A percentile compares a stretch with the other conserved stretches of the same genome.
Evolutionary conservation across 2,329 filamentous ascomycete species (phyloP).

Genomic region (Scortechinia acanthostroma): DNA sequence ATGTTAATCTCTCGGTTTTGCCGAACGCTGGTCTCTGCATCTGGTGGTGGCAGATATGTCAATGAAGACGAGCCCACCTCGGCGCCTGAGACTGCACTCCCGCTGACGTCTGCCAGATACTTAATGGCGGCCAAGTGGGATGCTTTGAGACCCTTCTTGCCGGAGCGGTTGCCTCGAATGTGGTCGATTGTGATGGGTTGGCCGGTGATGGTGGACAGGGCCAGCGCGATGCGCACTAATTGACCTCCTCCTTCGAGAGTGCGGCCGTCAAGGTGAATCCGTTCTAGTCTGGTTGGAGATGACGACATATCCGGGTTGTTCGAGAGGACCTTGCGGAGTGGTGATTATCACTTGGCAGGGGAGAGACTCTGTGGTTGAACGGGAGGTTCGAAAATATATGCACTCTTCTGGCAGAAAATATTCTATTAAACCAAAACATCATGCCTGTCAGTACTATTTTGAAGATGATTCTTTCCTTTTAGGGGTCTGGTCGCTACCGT

Average conservation of each 20-base stretch:
- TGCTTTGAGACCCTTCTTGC: slow-evolving; percentile 44
- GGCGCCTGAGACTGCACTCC: slow-evolving; percentile 9
- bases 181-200: slow-evolving; percentile 34
- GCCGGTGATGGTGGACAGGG: background rate
- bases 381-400: no score
- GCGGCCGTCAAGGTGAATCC: slow-evolving; percentile 38
- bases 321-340: no score
- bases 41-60: background rate
- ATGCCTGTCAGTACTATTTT: no score
- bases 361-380: no score
- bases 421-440: no score
- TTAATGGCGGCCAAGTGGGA: slow-evolving; percentile 47
- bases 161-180: slow-evolving; percentile 40
- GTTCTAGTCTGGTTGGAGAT: background rate
- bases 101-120: slow-evolving; percentile 33
- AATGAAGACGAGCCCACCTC: background rate
- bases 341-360: no score
- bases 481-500: no score
- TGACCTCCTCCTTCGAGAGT: slow-evolving; percentile 57
- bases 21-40: background rate
- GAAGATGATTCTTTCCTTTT: no score
- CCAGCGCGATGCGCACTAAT: slow-evolving; percentile 38
- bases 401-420: no score
- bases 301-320: no score
- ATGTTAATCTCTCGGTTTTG: no score